Percentiles rank a stretch among this genome's conserved stretches.
Conservation (phyloP, 176 grass and related monocot species). For the Aegilops sharonensis region DNA sequence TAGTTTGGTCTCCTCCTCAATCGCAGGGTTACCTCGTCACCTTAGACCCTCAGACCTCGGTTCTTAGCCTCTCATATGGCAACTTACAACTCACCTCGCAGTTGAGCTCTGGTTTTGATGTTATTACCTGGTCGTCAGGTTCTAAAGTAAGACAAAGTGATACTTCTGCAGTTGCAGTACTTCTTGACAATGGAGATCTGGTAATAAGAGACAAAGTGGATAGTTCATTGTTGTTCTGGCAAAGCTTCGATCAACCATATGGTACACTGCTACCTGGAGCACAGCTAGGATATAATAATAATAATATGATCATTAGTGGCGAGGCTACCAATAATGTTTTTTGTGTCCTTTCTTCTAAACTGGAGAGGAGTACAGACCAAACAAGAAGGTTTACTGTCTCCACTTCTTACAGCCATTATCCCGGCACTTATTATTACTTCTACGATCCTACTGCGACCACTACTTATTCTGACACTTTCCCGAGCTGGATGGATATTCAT, state of each 20-base stretch:
- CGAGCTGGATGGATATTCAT: background rate
- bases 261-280: background rate
- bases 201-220: background rate
- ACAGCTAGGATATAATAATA: background rate
- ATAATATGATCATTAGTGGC: background rate
- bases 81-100: background rate
- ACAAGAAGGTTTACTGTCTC: too few relatives aligned
- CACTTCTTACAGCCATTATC: background rate
- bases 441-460: too few relatives aligned
- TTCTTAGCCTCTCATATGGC: background rate
- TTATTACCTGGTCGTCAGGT: background rate
- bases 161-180: background rate
- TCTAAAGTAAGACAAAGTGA: too few relatives aligned
- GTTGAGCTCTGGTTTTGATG: background rate
- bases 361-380: too few relatives aligned
- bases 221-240: background rate
- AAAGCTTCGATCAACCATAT: conserved; percentile 30
- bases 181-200: conserved; percentile 8
- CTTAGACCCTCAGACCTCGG: too few relatives aligned
- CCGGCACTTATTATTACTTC: too few relatives aligned
- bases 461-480: background rate
- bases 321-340: too few relatives aligned
- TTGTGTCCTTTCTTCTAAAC: too few relatives aligned
- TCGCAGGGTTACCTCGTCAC: too few relatives aligned
- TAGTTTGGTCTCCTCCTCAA: background rate